These are phyloP conservation scores for Cryptococcus jaspeensis DNA, from an alignment of 1,284 basidiomycete genomes.

Conservation along the genomic window DNA sequence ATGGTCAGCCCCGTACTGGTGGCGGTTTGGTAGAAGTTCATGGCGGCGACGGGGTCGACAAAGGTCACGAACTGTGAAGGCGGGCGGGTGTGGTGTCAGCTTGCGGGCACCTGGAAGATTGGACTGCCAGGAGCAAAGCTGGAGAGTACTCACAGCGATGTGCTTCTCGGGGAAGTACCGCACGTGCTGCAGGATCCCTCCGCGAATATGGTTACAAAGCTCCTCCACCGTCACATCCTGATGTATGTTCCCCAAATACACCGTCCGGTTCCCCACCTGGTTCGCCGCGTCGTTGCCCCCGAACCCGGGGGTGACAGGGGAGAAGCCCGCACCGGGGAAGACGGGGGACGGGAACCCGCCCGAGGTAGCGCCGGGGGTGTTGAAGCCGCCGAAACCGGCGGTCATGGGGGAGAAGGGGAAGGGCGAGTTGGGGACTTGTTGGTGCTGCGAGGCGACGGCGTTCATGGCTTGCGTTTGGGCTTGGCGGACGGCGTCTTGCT, in stretches of 20 bases:
- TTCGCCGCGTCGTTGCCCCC: constrained; percentile 12
- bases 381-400: constrained; percentile 31
- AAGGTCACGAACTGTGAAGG: constrained; percentile 76
- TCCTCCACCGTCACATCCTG: constrained; percentile 90
- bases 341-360: constrained; percentile 19
- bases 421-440: constrained; percentile 38
- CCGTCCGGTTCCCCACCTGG: constrained; percentile 66
- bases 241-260: constrained; percentile 91
- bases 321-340: constrained; percentile 13
- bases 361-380: constrained; percentile 15
- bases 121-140: too few species aligned
- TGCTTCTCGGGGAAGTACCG: constrained; percentile 92
- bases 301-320: constrained; percentile 20
- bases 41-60: constrained; percentile 81
- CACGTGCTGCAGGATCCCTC: constrained; percentile 80
- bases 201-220: constrained; percentile 87
- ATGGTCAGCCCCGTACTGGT: constrained; percentile 81
- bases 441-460: constrained; percentile 49
- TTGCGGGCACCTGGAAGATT: not conserved
- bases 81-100: constrained; percentile 11
- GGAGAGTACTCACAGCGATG: constrained; percentile 65
- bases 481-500: constrained; percentile 52
- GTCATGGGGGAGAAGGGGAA: constrained; percentile 39
- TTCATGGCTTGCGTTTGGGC: constrained; percentile 60
- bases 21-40: constrained; percentile 87